Conservation (phyloP, 768 basidiomycete species). For the Hericium alpestre region DNA sequence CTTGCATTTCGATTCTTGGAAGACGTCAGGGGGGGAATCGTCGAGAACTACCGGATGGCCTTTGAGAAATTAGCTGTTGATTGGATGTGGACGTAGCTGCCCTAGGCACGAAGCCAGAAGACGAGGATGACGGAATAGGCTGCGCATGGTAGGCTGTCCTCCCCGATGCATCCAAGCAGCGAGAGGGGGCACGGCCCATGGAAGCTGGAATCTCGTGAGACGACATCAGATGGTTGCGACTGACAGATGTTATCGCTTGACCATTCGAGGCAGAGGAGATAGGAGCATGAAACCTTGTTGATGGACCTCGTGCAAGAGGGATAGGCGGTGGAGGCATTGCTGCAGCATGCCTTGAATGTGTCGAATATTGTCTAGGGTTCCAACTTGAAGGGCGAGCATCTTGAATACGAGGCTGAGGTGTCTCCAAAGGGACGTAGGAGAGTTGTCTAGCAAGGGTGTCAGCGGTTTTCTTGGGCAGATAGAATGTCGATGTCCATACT, state of each 20-base stretch:
- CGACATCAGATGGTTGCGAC: conserved; percentile 3
- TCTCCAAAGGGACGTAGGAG: conserved; percentile 43
- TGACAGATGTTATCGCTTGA: not conserved
- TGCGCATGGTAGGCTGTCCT: not conserved
- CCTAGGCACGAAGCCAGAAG: not conserved
- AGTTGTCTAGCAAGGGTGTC: conserved; percentile 43
- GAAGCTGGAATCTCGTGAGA: conserved; percentile 20
- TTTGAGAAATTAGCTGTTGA: conserved; percentile 10
- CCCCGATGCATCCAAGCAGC: conserved; percentile 5
- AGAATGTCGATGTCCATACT: conserved; percentile 28
- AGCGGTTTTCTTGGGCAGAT: not conserved
- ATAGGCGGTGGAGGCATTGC: conserved; percentile 46
- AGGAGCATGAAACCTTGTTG: no score
- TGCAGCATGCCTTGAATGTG: conserved; percentile 8
- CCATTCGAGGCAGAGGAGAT: not conserved
- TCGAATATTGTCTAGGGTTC: not conserved
- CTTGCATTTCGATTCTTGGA: conserved; percentile 3
- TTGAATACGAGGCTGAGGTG: conserved; percentile 29
- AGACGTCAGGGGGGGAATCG: conserved; percentile 9
- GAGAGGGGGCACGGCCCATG: conserved; percentile 10
- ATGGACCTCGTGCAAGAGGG: conserved; percentile 21
- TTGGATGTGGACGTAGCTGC: not conserved
- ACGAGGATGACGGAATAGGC: not conserved
- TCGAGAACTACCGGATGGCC: conserved; percentile 7
- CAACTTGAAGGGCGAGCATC: conserved; percentile 15